Evolutionary conservation across 495 filamentous ascomycete genomes (phyloP).

Genomic region (Neurospora cerealis): DNA sequence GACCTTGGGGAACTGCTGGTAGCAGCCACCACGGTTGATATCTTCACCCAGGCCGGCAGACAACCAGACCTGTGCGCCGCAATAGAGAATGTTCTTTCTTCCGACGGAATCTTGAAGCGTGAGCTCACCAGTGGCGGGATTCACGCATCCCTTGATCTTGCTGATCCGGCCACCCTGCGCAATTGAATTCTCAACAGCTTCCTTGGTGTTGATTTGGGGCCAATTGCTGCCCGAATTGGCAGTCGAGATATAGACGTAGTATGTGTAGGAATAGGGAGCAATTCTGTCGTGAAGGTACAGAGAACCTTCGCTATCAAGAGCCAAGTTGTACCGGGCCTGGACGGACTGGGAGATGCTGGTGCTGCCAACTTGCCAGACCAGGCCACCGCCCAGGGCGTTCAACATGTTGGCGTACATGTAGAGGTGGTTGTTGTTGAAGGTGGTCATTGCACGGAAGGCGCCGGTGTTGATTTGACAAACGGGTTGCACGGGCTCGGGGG

Average conservation of each 20-base stretch:
- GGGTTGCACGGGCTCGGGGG: slow-evolving; percentile 1
- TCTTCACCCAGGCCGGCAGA: neutral
- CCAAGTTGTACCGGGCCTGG: slow-evolving; percentile 2
- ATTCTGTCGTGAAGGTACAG: slow-evolving; percentile 5
- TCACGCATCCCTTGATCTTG: slow-evolving; percentile 5
- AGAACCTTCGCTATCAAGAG: slow-evolving; percentile 1
- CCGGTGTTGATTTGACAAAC: neutral
- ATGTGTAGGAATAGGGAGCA: slow-evolving; percentile 2
- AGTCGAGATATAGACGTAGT: slow-evolving; percentile 3
- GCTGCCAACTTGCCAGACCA: neutral
- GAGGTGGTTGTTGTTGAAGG: neutral
- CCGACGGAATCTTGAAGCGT: slow-evolving; percentile 1
- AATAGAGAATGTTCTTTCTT: neutral
- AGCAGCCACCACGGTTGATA: neutral
- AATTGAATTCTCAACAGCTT: neutral
- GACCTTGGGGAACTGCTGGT: neutral
- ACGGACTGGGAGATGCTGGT: neutral
- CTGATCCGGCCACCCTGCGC: neutral
- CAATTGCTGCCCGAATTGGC: neutral
- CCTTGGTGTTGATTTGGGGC: slow-evolving; percentile 2
- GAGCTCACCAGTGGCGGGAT: slow-evolving; percentile 3
- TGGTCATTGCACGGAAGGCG: slow-evolving; percentile 2
- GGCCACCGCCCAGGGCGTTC: neutral
- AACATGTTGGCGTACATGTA: slow-evolving; percentile 6
- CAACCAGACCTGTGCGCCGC: slow-evolving; percentile 5